Evolutionary conservation across 305 asterid genomes (phyloP).

Genomic region (Salvia sclarea): DNA sequence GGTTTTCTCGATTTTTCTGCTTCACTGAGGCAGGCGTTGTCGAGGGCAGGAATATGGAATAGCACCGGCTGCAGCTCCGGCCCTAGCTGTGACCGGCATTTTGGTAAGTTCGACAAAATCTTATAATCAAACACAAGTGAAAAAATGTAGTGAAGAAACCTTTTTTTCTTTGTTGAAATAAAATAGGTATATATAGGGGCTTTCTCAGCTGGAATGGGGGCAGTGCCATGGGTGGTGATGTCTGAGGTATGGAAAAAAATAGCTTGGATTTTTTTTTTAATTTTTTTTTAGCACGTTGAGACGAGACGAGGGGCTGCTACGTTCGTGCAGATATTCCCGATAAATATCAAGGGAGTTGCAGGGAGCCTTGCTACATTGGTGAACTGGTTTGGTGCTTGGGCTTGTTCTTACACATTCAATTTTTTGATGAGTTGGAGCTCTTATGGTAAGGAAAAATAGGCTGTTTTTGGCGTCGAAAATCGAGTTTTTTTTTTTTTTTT

Average conservation of each 20-base stretch:
- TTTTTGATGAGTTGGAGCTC: constrained; percentile 93
- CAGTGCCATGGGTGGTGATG: constrained; percentile 99
- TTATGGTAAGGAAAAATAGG: constrained; percentile 53
- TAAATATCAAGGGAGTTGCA: constrained; percentile 89
- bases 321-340: constrained; percentile 72
- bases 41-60: constrained; percentile 59
- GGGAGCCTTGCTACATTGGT: constrained; percentile 92
- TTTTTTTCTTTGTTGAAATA: constrained; percentile 12
- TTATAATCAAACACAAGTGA: neutral
- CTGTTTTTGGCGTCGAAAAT: neutral
- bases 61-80: constrained; percentile 65
- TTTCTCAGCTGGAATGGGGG: constrained; percentile 95
- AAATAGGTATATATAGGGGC: constrained; percentile 77
- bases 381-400: constrained; percentile 98
- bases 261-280: neutral
- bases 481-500: no score
- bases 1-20: neutral
- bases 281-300: neutral
- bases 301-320: constrained; percentile 17
- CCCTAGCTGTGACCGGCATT: constrained; percentile 82
- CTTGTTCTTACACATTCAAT: constrained; percentile 85
- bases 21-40: constrained; percentile 22
- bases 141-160: neutral
- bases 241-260: constrained; percentile 63
- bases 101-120: constrained; percentile 50